phyloP scores from a whole-genome alignment of 352 stramenopile genomes.

The Pythium coloratum region DNA sequence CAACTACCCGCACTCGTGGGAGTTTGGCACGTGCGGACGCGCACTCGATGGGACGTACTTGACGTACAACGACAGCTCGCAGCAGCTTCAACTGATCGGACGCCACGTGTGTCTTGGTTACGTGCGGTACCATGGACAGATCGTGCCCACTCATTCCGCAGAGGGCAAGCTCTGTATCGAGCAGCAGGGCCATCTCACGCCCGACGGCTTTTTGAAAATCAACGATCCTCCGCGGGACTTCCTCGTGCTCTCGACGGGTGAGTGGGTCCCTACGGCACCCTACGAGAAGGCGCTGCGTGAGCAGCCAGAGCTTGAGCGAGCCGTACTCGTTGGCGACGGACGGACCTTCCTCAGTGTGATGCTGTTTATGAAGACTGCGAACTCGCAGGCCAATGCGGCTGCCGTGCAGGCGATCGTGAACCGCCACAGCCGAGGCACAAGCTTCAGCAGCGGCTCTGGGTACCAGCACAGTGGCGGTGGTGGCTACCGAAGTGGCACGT shows the following conservation, averaged over 20 bases:
- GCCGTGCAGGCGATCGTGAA: not conserved
- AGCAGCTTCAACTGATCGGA: constrained; percentile 63
- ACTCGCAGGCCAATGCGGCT: constrained; percentile 13
- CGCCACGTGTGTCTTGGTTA: constrained; percentile 79
- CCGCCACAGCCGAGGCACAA: constrained; percentile 15
- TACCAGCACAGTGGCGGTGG: constrained; percentile 12
- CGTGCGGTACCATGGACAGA: constrained; percentile 32
- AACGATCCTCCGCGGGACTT: constrained; percentile 64
- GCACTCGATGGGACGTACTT: constrained; percentile 58
- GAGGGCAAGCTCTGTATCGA: constrained; percentile 59
- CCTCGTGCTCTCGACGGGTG: constrained; percentile 69
- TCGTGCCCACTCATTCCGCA: constrained; percentile 24
- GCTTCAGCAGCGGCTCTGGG: constrained; percentile 22
- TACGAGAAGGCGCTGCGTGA: constrained; percentile 56
- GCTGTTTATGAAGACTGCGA: constrained; percentile 71
- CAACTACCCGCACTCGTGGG: constrained; percentile 75
- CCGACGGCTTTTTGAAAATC: constrained; percentile 73
- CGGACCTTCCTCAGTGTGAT: constrained; percentile 71
- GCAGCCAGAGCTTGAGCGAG: constrained; percentile 65
- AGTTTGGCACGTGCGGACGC: constrained; percentile 67
- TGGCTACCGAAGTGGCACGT: not conserved
- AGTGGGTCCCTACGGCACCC: constrained; percentile 67
- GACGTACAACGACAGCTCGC: constrained; percentile 57
- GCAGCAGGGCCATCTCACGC: constrained; percentile 63
- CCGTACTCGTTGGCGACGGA: constrained; percentile 68